These are phyloP conservation scores for Ceratobasidium sp. DNA, from an alignment of 1,284 basidiomycete species.

Conservation along the genomic window DNA sequence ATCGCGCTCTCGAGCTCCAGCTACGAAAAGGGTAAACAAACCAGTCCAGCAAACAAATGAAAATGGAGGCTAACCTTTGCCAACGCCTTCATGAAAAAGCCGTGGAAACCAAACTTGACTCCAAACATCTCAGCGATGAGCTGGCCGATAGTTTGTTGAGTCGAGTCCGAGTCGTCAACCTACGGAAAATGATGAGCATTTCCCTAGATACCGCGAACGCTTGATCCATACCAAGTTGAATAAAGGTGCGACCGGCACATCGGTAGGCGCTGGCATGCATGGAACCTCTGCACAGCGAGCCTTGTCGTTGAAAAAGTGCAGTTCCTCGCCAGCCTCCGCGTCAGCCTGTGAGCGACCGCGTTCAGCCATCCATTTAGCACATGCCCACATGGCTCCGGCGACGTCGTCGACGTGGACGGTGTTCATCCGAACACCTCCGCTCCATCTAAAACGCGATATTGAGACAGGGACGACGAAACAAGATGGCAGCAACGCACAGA, in stretches of 20 bases:
- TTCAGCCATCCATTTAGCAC: constrained; percentile 73
- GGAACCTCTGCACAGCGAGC: constrained; percentile 66
- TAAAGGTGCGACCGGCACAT: constrained; percentile 71
- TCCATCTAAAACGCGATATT: constrained; percentile 27
- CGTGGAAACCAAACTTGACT: constrained; percentile 86
- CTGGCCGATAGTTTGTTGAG: constrained; percentile 75
- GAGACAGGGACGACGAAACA: constrained; percentile 58
- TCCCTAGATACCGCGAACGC: constrained; percentile 1
- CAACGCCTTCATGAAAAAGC: constrained; percentile 70
- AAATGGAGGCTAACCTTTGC: constrained; percentile 60
- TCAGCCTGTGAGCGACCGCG: constrained; percentile 70
- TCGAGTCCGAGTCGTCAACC: constrained; percentile 83
- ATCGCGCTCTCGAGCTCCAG: constrained; percentile 72
- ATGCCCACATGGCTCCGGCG: constrained; percentile 75
- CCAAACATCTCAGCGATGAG: constrained; percentile 78
- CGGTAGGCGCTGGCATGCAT: constrained; percentile 59
- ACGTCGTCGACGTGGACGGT: constrained; percentile 83
- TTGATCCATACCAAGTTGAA: constrained; percentile 74
- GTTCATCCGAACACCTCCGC: constrained; percentile 79
- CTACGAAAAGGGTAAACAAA: constrained; percentile 46
- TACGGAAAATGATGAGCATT: constrained; percentile 46
- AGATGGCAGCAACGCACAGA: constrained; percentile 58
- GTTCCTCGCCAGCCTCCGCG: constrained; percentile 67
- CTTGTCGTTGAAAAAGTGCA: constrained; percentile 78
- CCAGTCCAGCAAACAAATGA: neutral